Conservation (phyloP, 2,329 filamentous ascomycete genomes). For the Cladosporium cucumerinum region DNA sequence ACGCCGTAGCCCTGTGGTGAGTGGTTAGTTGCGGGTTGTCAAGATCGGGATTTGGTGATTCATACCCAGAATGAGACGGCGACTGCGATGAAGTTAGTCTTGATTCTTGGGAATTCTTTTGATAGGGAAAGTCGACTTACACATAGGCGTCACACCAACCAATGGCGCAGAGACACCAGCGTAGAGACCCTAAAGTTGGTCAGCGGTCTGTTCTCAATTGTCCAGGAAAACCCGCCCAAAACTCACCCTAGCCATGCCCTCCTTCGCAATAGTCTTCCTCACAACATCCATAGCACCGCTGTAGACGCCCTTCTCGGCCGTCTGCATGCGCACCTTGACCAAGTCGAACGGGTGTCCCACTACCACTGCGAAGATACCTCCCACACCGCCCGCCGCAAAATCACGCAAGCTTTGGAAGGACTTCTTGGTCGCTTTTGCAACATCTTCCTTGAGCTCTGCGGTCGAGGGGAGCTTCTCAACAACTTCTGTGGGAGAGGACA, state of each 20-base stretch:
- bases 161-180: slow-evolving; percentile 95
- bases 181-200: slow-evolving; percentile 68
- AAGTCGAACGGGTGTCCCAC: slow-evolving; percentile 95
- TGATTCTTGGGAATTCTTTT: neutral
- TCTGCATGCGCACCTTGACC: slow-evolving; percentile 96
- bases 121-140: slow-evolving; percentile 55
- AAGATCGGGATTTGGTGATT: neutral
- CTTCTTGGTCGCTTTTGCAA: slow-evolving; percentile 49
- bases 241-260: slow-evolving; percentile 64
- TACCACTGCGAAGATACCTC: slow-evolving; percentile 87
- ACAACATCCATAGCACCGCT: slow-evolving; percentile 88
- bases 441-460: slow-evolving; percentile 52
- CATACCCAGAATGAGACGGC: slow-evolving; percentile 64
- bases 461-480: slow-evolving; percentile 31
- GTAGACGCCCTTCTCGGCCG: slow-evolving; percentile 90
- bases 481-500: slow-evolving; percentile 6
- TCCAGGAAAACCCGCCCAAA: neutral
- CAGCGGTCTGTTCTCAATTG: neutral
- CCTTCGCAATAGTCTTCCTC: slow-evolving; percentile 77
- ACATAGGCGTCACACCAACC: slow-evolving; percentile 97
- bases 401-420: slow-evolving; percentile 69
- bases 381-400: slow-evolving; percentile 84
- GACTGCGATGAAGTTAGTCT: slow-evolving; percentile 41
- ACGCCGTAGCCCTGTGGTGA: slow-evolving; percentile 79
- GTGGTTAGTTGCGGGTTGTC: neutral